These are phyloP conservation scores for Wakefieldia striispora DNA, from an alignment of 768 basidiomycete genomes.

Conservation along the genomic window DNA sequence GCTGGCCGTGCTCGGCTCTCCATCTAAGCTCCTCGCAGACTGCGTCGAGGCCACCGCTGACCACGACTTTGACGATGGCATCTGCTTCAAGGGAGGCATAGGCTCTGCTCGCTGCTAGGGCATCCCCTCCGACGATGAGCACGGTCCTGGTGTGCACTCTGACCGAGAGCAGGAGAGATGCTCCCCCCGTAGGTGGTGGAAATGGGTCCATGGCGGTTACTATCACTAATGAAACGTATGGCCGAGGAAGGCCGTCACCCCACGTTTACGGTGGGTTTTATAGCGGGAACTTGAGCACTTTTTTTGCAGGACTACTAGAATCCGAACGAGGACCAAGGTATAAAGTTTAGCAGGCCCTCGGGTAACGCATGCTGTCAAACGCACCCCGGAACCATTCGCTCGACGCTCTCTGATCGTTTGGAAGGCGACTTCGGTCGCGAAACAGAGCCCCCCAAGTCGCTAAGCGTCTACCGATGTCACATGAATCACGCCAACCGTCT, in stretches of 20 bases:
- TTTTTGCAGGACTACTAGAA: no score
- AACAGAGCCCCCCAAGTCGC: no score
- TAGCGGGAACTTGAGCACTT: no score
- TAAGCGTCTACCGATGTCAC: no score
- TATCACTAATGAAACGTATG: neutral
- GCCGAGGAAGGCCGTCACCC: neutral
- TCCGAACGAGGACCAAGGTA: no score
- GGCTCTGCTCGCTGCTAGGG: constrained; percentile 81
- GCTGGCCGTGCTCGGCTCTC: constrained; percentile 53
- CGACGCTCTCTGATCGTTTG: no score
- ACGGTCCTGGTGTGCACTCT: constrained; percentile 50
- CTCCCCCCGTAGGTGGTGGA: constrained; percentile 51
- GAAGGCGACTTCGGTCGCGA: no score
- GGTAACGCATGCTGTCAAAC: no score
- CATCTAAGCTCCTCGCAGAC: constrained; percentile 75
- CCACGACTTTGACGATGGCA: constrained; percentile 62
- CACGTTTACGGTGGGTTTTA: no score
- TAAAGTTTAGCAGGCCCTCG: no score
- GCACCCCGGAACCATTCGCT: no score
- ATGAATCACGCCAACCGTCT: no score
- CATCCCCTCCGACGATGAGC: constrained; percentile 75
- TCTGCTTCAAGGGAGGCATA: constrained; percentile 82
- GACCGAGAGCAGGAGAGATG: constrained; percentile 80
- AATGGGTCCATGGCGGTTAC: constrained; percentile 30
- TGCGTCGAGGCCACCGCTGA: constrained; percentile 42